Evolutionary conservation across 768 basidiomycete genomes (phyloP), one percentile per base, ranked within the genome.

Genomic region (Gelatoporia subvermispora): DNA sequence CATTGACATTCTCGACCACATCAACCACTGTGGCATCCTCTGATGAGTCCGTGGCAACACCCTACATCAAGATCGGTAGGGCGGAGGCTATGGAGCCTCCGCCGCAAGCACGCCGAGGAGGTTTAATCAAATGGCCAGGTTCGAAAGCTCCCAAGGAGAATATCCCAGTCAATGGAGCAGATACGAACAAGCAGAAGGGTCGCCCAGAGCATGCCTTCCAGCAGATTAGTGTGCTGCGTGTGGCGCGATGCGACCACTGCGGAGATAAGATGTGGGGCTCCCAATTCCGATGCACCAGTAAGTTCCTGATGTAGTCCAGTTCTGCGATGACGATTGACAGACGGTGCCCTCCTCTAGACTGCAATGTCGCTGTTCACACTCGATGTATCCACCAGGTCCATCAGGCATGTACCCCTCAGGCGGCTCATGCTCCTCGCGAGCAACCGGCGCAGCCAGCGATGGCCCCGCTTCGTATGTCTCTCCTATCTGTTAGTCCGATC

Each of bases 181-280:
- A 66, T 18, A 43, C 64, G 31, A 53, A 53, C 35, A 61, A 53
- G 40, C 48, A 51, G 49, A 54, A 58, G 48, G 43, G 50, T 31
- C 55, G 69, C 48, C 77, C 70, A 54, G 63, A 88, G 48, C 96
- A 99, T 64, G 78, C 76, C 52, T 98, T 98, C 75, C 88, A 92
- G 61, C 92, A 88, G 54, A 72, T 90, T 54, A 95, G 84, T 58
- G 80, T 93, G 23, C 72, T 98, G 49, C 81, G 94, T 34, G 88
- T 96, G 49, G 85, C 90, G 23, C 79, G 90, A 36, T 99, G 96
- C 62, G 96, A 98, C 59, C 86, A 94, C 47, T 99, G 96, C 62
- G 85, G 84, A 28, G 96, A 98, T 63, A 99, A 98, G 73, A 84
- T 98, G 84, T 99, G 94, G 93, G 95, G 95, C 7, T 81, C 93